Conservation (phyloP, 768 basidiomycete genomes). For the Kwoniella sp. region DNA sequence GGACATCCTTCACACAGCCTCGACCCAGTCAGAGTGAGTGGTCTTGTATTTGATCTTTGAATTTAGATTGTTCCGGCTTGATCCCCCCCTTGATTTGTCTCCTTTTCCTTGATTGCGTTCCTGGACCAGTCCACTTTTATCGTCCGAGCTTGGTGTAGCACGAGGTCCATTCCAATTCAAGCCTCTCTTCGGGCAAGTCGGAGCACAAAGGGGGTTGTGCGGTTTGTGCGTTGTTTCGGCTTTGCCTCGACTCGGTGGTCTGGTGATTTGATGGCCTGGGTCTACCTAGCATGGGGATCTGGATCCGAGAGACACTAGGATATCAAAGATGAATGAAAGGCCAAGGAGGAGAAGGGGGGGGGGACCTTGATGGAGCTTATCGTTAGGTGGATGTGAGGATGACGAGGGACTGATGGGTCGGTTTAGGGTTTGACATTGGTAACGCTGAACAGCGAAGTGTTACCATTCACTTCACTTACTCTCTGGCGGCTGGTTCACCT, state of each 20-base stretch:
- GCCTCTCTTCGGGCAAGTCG: not conserved
- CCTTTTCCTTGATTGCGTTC: not conserved
- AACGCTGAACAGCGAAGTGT: too few species aligned
- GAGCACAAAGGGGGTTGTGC: not conserved
- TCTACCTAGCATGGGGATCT: not conserved
- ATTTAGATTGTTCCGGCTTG: not conserved
- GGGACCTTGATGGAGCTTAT: not conserved
- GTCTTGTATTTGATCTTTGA: not conserved
- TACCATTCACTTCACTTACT: too few species aligned
- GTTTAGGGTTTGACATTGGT: too few species aligned
- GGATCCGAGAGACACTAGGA: not conserved
- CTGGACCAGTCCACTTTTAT: not conserved
- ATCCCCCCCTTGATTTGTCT: too few species aligned
- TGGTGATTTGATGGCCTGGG: not conserved
- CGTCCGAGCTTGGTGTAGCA: not conserved
- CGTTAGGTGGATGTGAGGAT: not conserved
- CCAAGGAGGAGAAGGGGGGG: not conserved
- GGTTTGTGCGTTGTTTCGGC: not conserved
- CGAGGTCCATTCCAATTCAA: too few species aligned
- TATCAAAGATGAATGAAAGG: constrained; percentile 1
- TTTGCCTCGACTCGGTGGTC: not conserved
- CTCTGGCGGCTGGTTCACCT: too few species aligned
- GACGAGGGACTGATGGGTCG: not conserved
- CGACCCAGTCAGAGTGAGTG: too few species aligned
- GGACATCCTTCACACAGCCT: too few species aligned